Conservation (phyloP, 768 basidiomycete genomes). For the Lepiota brunneoincarnata region DNA sequence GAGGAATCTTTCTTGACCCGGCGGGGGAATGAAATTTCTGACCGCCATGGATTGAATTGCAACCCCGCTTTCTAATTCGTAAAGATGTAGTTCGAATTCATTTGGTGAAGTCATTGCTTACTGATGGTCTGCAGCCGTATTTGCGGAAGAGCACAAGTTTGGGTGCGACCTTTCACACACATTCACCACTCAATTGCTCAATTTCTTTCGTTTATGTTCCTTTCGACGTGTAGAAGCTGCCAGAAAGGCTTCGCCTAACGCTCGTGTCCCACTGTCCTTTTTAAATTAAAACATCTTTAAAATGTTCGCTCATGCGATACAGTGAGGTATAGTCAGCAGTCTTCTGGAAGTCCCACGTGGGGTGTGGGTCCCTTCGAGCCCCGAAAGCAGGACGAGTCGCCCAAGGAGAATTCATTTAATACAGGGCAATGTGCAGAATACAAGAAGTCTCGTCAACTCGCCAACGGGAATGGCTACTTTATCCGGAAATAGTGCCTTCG, state of each 20-base stretch:
- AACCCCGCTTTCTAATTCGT: no score
- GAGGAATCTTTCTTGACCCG: neutral
- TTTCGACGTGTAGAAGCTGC: no score
- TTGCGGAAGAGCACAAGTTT: no score
- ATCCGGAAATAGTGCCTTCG: neutral
- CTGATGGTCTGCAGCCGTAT: no score
- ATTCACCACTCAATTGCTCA: no score
- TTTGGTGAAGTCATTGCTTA: no score
- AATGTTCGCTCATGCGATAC: neutral
- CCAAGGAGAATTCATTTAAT: neutral
- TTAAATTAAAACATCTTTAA: neutral
- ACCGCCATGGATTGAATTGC: no score
- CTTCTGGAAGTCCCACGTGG: neutral
- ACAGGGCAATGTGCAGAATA: neutral
- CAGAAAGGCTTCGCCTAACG: neutral
- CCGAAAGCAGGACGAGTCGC: conserved; percentile 1
- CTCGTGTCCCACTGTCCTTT: neutral
- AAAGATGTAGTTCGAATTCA: no score
- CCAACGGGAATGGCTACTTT: neutral
- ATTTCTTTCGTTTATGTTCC: no score
- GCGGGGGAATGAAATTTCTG: no score
- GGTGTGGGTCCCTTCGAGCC: neutral
- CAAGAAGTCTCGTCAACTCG: neutral
- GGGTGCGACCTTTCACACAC: neutral
- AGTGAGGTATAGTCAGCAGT: neutral